phyloP scores from a whole-genome alignment of 768 basidiomycete species.

The Boletus vermiculosoides region DNA sequence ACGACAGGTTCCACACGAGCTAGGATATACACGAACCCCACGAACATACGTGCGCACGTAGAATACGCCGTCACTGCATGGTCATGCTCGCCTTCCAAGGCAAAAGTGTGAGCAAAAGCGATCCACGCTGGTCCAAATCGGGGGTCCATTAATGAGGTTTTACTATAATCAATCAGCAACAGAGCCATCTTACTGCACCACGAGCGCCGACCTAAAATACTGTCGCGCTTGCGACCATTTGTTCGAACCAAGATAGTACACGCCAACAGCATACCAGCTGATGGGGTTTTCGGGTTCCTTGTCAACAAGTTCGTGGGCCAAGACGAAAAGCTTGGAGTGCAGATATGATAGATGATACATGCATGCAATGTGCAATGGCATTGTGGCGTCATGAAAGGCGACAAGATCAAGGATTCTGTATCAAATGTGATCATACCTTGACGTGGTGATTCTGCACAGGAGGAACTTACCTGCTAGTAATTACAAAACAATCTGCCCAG shows the following conservation, averaged over 20 bases:
- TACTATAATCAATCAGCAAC: constrained; percentile 47
- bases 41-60: constrained; percentile 92
- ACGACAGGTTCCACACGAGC: neutral
- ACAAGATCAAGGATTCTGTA: constrained; percentile 80
- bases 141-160: constrained; percentile 95
- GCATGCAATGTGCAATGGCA: constrained; percentile 95
- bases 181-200: neutral
- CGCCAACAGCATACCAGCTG: constrained; percentile 98
- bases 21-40: constrained; percentile 60
- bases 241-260: constrained; percentile 87
- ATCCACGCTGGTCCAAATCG: constrained; percentile 97
- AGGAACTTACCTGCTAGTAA: constrained; percentile 69
- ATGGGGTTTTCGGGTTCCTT: constrained; percentile 89
- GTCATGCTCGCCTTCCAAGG: constrained; percentile 96
- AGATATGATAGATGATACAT: constrained; percentile 94
- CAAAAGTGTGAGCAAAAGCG: constrained; percentile 96
- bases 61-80: constrained; percentile 98
- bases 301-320: constrained; percentile 95
- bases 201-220: constrained; percentile 79
- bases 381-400: constrained; percentile 83
- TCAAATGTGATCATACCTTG: neutral
- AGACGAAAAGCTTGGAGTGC: constrained; percentile 90
- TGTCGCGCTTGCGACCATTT: constrained; percentile 92
- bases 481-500: constrained; percentile 91
- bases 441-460: neutral